A percentile compares a stretch with the other conserved stretches of the same genome.
Evolutionary conservation across 208 protist genomes (phyloP).

Genomic region (Leishmania major): DNA sequence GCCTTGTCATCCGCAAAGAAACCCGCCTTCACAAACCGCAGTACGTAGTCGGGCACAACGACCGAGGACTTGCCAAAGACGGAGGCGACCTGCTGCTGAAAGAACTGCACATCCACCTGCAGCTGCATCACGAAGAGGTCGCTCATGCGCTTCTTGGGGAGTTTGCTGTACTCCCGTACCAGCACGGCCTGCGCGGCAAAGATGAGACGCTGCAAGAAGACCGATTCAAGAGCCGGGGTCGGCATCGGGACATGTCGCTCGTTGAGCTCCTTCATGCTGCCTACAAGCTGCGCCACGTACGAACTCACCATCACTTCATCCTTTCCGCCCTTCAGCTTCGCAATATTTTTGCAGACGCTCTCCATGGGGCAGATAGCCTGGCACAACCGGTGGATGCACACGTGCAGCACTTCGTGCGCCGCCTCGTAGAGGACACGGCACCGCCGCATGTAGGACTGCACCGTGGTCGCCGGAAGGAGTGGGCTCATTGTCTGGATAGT

Average conservation of each 20-base stretch:
- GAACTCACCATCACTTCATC: slow-evolving; percentile 64
- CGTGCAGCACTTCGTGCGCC: slow-evolving; percentile 73
- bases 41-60: slow-evolving; percentile 63
- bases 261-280: slow-evolving; percentile 52
- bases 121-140: slow-evolving; percentile 85
- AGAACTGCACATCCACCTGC: slow-evolving; percentile 79
- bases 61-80: slow-evolving; percentile 59
- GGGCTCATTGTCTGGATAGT: slow-evolving; percentile 53
- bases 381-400: slow-evolving; percentile 79
- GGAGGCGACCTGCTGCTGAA: slow-evolving; percentile 68
- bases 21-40: slow-evolving; percentile 69
- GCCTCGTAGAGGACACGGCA: slow-evolving; percentile 47
- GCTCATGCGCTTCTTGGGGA: slow-evolving; percentile 64
- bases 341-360: slow-evolving; percentile 50
- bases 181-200: slow-evolving; percentile 73
- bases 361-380: slow-evolving; percentile 78
- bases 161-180: slow-evolving; percentile 77
- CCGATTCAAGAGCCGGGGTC: slow-evolving; percentile 59
- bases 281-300: slow-evolving; percentile 66
- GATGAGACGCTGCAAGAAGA: slow-evolving; percentile 69
- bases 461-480: slow-evolving; percentile 49
- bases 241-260: slow-evolving; percentile 57
- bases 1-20: slow-evolving; percentile 65
- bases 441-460: slow-evolving; percentile 46
- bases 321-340: slow-evolving; percentile 54